A percentile compares a stretch with the other conserved stretches of the same genome.
These are phyloP conservation scores for Lumnitzera racemosa DNA, from an alignment of 345 rosid genomes.

Conservation along the genomic window DNA sequence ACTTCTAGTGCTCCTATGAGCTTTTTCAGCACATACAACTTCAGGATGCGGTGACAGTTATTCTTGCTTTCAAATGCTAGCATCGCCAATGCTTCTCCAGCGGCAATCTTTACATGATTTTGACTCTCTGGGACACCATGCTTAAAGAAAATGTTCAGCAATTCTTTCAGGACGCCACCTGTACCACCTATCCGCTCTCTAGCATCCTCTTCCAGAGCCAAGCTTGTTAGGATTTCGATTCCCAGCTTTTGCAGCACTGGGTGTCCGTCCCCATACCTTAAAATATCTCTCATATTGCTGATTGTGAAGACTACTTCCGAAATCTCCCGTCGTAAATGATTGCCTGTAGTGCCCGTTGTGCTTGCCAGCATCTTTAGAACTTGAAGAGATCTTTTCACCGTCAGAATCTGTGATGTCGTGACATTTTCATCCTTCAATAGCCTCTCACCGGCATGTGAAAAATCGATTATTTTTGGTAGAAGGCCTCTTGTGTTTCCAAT, in stretches of 20 bases:
- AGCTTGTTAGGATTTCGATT: conserved; percentile 61
- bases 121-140: conserved; percentile 19
- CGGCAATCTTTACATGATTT: conserved; percentile 45
- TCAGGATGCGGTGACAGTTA: conserved; percentile 65
- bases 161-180: conserved; percentile 70
- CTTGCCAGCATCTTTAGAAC: conserved; percentile 76
- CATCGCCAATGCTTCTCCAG: conserved; percentile 92
- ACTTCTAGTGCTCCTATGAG: conserved; percentile 49
- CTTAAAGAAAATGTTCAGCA: conserved; percentile 62
- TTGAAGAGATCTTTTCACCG: conserved; percentile 70
- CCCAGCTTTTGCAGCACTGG: conserved; percentile 54
- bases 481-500: conserved; percentile 89
- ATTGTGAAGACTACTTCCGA: conserved; percentile 86
- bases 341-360: conserved; percentile 70
- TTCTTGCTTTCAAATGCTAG: conserved; percentile 64
- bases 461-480: conserved; percentile 71
- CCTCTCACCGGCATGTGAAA: conserved; percentile 51
- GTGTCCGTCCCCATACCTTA: conserved; percentile 57
- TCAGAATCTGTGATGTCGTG: conserved; percentile 43
- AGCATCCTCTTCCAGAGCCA: conserved; percentile 68
- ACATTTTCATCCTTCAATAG: conserved; percentile 40
- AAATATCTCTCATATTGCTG: conserved; percentile 69
- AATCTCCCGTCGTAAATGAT: conserved; percentile 65
- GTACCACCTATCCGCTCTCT: conserved; percentile 80
- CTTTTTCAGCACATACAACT: conserved; percentile 32